These are phyloP conservation scores for Hypoxylon lenormandii DNA, from an alignment of 495 filamentous ascomycete genomes.

Conservation along the genomic window DNA sequence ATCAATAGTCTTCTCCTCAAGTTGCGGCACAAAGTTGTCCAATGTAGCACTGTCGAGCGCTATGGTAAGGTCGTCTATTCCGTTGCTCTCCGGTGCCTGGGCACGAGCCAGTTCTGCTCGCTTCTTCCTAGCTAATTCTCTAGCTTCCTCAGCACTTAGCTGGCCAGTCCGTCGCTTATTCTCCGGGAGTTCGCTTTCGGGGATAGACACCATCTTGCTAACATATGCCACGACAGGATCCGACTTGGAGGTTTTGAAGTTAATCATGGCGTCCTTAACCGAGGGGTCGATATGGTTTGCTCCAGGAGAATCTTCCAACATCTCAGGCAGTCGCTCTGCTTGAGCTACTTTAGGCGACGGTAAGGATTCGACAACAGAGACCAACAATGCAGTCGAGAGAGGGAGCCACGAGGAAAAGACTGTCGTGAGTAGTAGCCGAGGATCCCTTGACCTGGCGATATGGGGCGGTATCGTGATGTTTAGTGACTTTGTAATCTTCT, in stretches of 20 bases:
- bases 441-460: conserved; percentile 84
- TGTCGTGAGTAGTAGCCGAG: conserved; percentile 82
- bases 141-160: conserved; percentile 87
- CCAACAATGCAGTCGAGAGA: conserved; percentile 88
- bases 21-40: conserved; percentile 63
- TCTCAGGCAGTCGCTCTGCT: conserved; percentile 77
- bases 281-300: conserved; percentile 72
- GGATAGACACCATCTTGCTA: conserved; percentile 97
- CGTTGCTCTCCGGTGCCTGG: conserved; percentile 57
- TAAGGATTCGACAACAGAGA: conserved; percentile 91
- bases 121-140: conserved; percentile 87
- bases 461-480: conserved; percentile 84
- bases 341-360: conserved; percentile 89
- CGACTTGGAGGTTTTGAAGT: conserved; percentile 74
- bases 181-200: conserved; percentile 85
- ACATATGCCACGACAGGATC: conserved; percentile 93
- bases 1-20: conserved; percentile 70
- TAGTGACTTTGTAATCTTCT: conserved; percentile 94
- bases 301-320: conserved; percentile 86
- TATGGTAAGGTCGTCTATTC: conserved; percentile 46
- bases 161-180: conserved; percentile 78
- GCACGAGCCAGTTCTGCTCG: conserved; percentile 84
- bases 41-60: conserved; percentile 59
- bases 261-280: conserved; percentile 80
- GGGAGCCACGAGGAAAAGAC: conserved; percentile 92